Percentiles rank a stretch among this genome's conserved stretches.
Evolutionary conservation across 345 rosid genomes (phyloP).

Genomic region (Citrus medica): DNA sequence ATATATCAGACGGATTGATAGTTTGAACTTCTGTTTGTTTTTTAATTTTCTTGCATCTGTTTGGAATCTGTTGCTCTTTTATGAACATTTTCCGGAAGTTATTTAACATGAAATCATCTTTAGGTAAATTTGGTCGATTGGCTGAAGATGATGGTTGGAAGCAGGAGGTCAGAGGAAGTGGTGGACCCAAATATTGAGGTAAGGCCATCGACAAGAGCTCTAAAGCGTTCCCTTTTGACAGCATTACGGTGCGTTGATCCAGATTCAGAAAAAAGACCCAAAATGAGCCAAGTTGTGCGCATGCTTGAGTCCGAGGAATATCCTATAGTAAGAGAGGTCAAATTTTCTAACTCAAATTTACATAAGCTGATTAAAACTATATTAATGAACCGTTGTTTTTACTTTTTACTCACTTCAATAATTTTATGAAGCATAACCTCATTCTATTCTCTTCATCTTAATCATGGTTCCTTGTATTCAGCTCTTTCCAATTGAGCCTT

Average conservation of each 20-base stretch:
- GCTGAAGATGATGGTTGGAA: conserved; percentile 99
- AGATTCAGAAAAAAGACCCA: conserved; percentile 85
- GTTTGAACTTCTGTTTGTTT: background rate
- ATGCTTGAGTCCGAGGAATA: conserved; percentile 98
- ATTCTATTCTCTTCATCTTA: background rate
- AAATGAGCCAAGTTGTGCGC: conserved; percentile 99
- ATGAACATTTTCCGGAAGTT: background rate
- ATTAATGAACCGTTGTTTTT: too few relatives aligned
- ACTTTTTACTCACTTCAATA: background rate
- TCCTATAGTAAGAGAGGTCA: conserved; percentile 94
- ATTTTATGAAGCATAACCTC: background rate
- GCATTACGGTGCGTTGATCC: conserved; percentile 98
- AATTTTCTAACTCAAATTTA: background rate
- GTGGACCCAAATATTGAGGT: conserved; percentile 83
- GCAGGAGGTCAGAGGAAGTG: conserved; percentile 88
- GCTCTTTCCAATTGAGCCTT: background rate
- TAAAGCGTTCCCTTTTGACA: conserved; percentile 87
- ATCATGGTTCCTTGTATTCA: background rate
- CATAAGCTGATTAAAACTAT: background rate
- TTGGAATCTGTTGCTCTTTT: background rate
- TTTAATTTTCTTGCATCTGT: background rate
- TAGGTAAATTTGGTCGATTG: conserved; percentile 97
- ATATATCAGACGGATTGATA: background rate
- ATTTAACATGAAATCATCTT: background rate
- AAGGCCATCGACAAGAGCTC: conserved; percentile 82